Evolutionary conservation across 345 rosid genomes (phyloP).

Genomic region (Eucalyptus globulus): DNA sequence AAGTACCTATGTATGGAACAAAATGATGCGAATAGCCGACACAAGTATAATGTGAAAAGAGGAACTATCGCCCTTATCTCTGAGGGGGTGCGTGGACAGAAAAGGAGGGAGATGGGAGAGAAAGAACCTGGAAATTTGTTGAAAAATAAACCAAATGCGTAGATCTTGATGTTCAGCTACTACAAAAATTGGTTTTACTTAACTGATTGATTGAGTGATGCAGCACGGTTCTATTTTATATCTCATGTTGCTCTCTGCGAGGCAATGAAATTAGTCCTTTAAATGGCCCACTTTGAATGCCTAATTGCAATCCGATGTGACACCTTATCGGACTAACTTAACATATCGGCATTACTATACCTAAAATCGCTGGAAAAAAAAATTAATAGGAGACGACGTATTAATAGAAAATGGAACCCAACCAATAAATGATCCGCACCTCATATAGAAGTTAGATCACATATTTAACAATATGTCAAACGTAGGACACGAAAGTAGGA

Average conservation of each 20-base stretch:
- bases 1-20: not conserved
- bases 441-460: not conserved
- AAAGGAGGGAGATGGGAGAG: not conserved
- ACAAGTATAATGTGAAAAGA: not conserved
- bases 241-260: not conserved
- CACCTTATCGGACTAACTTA: not conserved
- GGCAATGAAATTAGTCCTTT: not conserved
- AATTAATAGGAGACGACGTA: not conserved
- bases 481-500: not conserved
- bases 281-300: not conserved
- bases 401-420: not conserved
- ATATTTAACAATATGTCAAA: not conserved
- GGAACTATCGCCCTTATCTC: not conserved
- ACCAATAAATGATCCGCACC: not conserved
- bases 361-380: not conserved
- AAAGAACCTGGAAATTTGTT: not conserved
- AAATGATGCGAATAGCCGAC: not conserved
- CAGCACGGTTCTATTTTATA: accelerated
- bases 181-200: not conserved
- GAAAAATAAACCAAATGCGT: not conserved
- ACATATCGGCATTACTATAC: not conserved
- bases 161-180: not conserved
- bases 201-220: not conserved
- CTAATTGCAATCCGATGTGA: not conserved
- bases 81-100: not conserved